Evolutionary conservation across 306 rosid genomes (phyloP), one percentile per base, ranked within the genome.

Genomic region (Sindora glabra): DNA sequence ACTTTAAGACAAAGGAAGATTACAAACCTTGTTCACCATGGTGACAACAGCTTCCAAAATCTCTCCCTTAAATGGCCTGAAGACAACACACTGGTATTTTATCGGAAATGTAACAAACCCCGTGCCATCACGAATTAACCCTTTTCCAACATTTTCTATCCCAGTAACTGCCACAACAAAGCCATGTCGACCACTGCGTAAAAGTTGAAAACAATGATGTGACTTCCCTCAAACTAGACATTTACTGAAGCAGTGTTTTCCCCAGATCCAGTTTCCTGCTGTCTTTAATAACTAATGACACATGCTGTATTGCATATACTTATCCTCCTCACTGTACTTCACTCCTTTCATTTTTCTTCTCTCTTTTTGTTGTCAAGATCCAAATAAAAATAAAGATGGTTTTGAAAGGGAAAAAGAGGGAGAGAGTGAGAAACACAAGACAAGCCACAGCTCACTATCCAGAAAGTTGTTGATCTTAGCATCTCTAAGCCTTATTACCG

Each of bases 131-230:
- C 99, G 86, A 69, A 92, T 92, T 62, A 92, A 67, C 34, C 89
- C 90, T 68, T 92, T 88, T 25, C 96, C 99, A 5, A 89, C 53
- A 60, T 89, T 80, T 68, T 88, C 96, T 56, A 92, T 92, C 19
- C 95, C 96, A 1, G 99, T 89, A 10, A 92, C 90, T 6, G 96
- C 99, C 62, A 92, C 99, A 44, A 92, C 95, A 71, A 86, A 92
- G 36, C 99, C 99, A 75, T 92, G 99, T 42, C 91, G 83, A 8
- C 99, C 96, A 47, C 99, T 92, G 83, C 64, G 36, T 53, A 52
- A 64, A 29, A 63, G 54, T 27, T 50, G 34, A 68, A 65, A 45
- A 59, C 6, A 38, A 25, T 67, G 42, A 29, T 18, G 48, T 21
- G 50, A 29, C 40, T 55, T 49, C 52, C 30, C 45, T 24, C 50